Conservation (phyloP, 2,329 filamentous ascomycete species). For the Paracorniculantispora psalliotae region DNA sequence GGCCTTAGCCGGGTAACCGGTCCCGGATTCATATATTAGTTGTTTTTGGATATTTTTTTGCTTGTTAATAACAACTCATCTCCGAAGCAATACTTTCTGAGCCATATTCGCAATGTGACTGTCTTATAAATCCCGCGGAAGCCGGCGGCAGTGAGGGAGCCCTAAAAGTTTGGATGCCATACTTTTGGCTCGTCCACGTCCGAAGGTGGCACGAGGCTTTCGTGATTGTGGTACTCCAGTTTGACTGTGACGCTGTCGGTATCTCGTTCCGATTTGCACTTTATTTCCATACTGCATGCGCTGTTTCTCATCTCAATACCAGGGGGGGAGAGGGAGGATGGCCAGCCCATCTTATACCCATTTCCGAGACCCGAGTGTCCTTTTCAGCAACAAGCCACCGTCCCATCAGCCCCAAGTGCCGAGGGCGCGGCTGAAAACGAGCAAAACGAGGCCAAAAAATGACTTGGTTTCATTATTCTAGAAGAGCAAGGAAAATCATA, state of each 20-base stretch:
- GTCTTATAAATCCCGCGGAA: not conserved
- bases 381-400: not conserved
- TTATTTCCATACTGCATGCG: not conserved
- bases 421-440: slow-evolving; percentile 3
- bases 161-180: not conserved
- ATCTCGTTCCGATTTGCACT: not conserved
- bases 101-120: not conserved
- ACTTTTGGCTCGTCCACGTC: not conserved
- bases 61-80: slow-evolving; percentile 11
- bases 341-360: not conserved
- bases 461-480: not conserved
- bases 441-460: not conserved
- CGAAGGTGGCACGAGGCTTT: not conserved
- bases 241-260: not conserved
- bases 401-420: not conserved
- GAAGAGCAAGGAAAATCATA: not conserved
- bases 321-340: not conserved
- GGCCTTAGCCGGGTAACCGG: not conserved
- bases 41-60: not conserved
- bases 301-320: not conserved
- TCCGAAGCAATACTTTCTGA: not conserved
- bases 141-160: not conserved
- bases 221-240: not conserved
- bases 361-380: not conserved
- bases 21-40: not conserved